These are phyloP conservation scores for Penicillium herquei DNA, from an alignment of 495 filamentous ascomycete genomes.

Conservation along the genomic window DNA sequence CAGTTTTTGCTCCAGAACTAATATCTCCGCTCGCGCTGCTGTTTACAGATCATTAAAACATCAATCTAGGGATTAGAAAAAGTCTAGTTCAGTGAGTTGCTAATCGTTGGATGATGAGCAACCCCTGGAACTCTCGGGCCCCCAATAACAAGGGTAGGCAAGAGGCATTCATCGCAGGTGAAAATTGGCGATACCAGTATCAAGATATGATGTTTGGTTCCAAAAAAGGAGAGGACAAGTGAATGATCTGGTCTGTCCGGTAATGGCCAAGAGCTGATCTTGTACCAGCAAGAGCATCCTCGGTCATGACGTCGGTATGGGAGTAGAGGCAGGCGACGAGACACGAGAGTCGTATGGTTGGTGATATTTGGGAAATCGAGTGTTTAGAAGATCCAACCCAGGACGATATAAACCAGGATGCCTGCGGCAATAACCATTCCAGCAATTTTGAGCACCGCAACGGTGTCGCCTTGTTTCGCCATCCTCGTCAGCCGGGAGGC, in stretches of 20 bases:
- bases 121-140: not conserved
- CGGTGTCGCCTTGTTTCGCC: constrained; percentile 86
- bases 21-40: not conserved
- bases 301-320: not conserved
- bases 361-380: not conserved
- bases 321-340: not conserved
- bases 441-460: constrained; percentile 84
- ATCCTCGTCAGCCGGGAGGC: constrained; percentile 85
- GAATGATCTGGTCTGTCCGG: not conserved
- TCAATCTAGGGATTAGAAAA: not conserved
- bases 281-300: constrained; percentile 23
- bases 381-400: constrained; percentile 62
- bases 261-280: not conserved
- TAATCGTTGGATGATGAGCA: not conserved
- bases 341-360: not conserved
- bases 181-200: not conserved
- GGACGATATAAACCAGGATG: constrained; percentile 70
- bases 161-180: not conserved
- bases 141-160: not conserved
- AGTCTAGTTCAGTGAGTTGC: not conserved
- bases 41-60: constrained; percentile 4
- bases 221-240: not conserved
- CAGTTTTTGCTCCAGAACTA: not conserved
- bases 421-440: constrained; percentile 77
- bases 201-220: not conserved